Evolutionary conservation across 202 grass and related monocot species (phyloP), one percentile per base, ranked within the genome.

Genomic region (Carex arenaria): DNA sequence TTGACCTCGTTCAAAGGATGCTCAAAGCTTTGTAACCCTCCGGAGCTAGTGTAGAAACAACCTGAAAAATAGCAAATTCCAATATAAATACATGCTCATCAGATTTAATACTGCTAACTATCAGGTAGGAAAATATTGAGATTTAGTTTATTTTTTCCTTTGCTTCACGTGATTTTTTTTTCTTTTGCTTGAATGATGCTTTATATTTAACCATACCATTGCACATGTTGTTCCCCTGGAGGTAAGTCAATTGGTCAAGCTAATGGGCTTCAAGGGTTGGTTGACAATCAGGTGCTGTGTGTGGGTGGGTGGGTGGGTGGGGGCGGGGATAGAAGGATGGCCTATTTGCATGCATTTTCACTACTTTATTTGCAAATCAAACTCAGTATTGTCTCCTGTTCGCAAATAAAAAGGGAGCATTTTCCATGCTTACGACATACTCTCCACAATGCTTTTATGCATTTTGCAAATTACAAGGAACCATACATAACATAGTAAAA

Each of bases 31-130:
- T 84, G 81, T 57, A 97, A 30, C 80, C 94, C 90, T 51, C 90
- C 88, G 1, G 90, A 92, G 13, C 90, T 92, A 8, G 92, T 92
- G 78, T 91, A 97, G 87, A 97, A 97, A 87, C 91, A 97, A 72
- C 90, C 94, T 97, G 87, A 10, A 40, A 32, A 32, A 73, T 43
- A 11, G 15, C 6, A 74, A 53, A 3, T 53, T 54, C 5, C 22
- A 30, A 15, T 30, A 31, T 74, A 12, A 74, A 12, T 28, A 15
- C 12, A 15, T 19, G 45, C 12, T 74, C 14, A 1, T 15, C n/a
- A 52, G 2, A 72, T 72, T 12, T 4, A 14, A 51, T 15, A 72
- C 10, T 72, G 43, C 20, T 12, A 72, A 49, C 22, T 13, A 65
- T 1, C 63, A 28, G 28, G 63, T 65, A 4, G 23, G 63, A 32